These are phyloP conservation scores for Marasmius oreades DNA, from an alignment of 1,284 basidiomycete species.

Conservation along the genomic window DNA sequence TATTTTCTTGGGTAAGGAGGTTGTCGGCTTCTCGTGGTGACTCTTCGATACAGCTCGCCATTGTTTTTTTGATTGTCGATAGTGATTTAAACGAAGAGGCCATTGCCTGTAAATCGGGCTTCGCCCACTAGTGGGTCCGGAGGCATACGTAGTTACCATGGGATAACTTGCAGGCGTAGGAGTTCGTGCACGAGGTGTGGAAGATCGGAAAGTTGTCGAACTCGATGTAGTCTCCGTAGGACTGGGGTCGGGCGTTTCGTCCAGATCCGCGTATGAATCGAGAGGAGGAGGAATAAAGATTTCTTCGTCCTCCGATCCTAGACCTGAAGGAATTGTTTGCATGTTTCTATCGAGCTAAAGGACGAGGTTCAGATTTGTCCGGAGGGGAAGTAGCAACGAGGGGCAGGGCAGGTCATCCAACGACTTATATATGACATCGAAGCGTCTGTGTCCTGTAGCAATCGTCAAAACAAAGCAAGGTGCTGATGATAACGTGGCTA, in stretches of 20 bases:
- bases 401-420: no score
- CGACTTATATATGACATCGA: no score
- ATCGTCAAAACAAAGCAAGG: neutral
- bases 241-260: neutral
- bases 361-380: no score
- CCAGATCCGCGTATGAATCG: neutral
- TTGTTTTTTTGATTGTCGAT: neutral
- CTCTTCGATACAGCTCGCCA: neutral
- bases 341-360: neutral
- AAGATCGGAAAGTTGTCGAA: neutral
- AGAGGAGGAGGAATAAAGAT: neutral
- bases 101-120: neutral
- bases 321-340: neutral
- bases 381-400: no score
- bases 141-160: neutral
- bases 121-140: neutral
- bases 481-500: neutral
- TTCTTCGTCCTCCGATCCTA: neutral
- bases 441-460: no score
- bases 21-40: constrained; percentile 6
- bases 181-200: neutral
- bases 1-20: constrained; percentile 29
- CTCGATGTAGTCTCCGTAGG: neutral
- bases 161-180: neutral
- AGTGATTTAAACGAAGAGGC: neutral